These are phyloP conservation scores for Astrephomene gubernaculifera DNA, from an alignment of 139 green algal species.

Conservation along the genomic window DNA sequence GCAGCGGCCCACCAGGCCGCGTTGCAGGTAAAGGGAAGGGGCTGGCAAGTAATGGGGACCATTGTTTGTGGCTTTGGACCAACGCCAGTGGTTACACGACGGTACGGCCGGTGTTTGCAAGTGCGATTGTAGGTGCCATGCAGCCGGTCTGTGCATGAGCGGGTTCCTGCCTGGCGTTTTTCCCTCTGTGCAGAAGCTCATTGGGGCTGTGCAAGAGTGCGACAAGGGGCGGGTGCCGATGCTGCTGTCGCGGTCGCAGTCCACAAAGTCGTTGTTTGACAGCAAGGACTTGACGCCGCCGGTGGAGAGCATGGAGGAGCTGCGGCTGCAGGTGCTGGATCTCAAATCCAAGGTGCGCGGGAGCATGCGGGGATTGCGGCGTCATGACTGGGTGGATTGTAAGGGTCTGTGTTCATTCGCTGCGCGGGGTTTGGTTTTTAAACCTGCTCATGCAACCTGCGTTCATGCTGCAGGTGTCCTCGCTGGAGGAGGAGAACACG, in stretches of 20 bases:
- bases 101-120: too few species aligned
- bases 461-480: slow-evolving; percentile 34
- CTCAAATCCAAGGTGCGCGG: slow-evolving; percentile 18
- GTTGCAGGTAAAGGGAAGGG: slow-evolving; percentile 44
- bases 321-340: slow-evolving; percentile 18
- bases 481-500: slow-evolving; percentile 69
- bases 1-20: slow-evolving; percentile 22
- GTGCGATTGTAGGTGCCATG: too few species aligned
- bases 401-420: too few species aligned
- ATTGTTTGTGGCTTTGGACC: too few species aligned
- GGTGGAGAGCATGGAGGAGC: slow-evolving; percentile 6
- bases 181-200: slow-evolving; percentile 33
- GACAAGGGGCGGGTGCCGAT: slow-evolving; percentile 67
- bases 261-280: slow-evolving; percentile 33
- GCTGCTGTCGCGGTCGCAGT: slow-evolving; percentile 52
- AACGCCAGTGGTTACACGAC: too few species aligned
- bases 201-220: slow-evolving; percentile 61
- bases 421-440: too few species aligned
- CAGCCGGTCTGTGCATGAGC: background rate
- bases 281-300: too few species aligned
- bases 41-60: too few species aligned
- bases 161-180: background rate
- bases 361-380: too few species aligned
- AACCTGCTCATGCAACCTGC: too few species aligned
- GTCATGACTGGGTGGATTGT: too few species aligned